Conservation (phyloP, 495 filamentous ascomycete genomes). For the Pseudoneurospora amorphoporcata region DNA sequence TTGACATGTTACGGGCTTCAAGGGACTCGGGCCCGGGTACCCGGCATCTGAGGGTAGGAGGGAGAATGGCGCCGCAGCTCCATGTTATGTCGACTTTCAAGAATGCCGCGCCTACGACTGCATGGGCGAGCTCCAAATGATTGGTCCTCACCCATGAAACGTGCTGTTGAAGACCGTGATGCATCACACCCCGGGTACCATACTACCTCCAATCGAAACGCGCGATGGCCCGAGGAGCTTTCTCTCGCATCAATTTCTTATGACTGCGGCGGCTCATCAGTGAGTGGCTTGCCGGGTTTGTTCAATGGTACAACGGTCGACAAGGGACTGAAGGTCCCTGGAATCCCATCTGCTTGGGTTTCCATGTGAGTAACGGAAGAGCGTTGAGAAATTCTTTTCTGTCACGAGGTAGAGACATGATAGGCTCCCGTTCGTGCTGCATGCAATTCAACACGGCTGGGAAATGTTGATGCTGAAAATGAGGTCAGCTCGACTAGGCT, state of each 20-base stretch:
- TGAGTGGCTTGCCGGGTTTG: not conserved
- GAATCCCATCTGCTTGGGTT: not conserved
- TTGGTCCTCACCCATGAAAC: not conserved
- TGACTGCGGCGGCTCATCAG: not conserved
- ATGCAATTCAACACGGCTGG: not conserved
- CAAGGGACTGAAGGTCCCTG: not conserved
- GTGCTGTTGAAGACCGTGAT: not conserved
- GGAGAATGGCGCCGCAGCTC: not conserved
- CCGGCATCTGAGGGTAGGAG: not conserved
- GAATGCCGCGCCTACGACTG: not conserved
- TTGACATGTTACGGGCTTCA: not conserved
- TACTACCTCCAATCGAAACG: not conserved
- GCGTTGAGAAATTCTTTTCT: not conserved
- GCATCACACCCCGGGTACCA: not conserved
- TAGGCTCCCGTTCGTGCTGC: not conserved
- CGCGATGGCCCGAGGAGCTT: not conserved
- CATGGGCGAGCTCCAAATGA: not conserved
- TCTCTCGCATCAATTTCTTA: not conserved
- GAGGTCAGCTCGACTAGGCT: not conserved
- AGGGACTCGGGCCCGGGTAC: not conserved
- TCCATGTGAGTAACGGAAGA: not conserved
- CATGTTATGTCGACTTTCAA: not conserved
- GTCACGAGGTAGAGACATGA: not conserved
- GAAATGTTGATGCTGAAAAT: not conserved
- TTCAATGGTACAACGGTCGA: not conserved